Conservation (phyloP, 495 filamentous ascomycete genomes). For the Cercophora sp. region DNA sequence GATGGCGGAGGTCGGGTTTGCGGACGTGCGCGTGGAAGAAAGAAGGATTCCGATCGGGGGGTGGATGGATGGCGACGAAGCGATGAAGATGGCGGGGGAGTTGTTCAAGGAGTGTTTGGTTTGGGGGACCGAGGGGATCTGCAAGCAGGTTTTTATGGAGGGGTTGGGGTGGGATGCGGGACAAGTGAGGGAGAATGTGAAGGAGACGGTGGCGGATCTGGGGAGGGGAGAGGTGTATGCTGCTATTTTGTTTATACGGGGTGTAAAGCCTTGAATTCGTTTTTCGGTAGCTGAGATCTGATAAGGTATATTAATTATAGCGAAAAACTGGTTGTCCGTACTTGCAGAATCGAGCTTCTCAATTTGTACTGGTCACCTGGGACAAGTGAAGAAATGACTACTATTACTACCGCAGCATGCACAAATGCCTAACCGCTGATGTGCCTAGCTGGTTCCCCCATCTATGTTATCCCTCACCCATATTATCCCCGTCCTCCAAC, state of each 20-base stretch:
- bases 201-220: slow-evolving; percentile 6
- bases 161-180: slow-evolving; percentile 18
- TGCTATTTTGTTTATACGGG: neutral
- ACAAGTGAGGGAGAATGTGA: slow-evolving; percentile 4
- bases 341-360: no score
- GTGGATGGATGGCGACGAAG: slow-evolving; percentile 43
- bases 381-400: slow-evolving; percentile 5
- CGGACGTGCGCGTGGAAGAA: slow-evolving; percentile 40
- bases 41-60: slow-evolving; percentile 35
- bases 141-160: slow-evolving; percentile 11
- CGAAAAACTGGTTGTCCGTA: no score
- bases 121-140: slow-evolving; percentile 9
- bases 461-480: slow-evolving; percentile 9
- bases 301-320: no score
- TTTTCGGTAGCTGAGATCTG: no score
- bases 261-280: no score
- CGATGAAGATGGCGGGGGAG: slow-evolving; percentile 8
- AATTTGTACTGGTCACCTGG: neutral
- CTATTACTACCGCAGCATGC: neutral
- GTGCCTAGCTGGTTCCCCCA: slow-evolving; percentile 4
- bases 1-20: slow-evolving; percentile 56
- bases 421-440: neutral
- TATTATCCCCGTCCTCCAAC: slow-evolving; percentile 4
- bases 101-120: slow-evolving; percentile 7
- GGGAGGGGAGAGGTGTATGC: slow-evolving; percentile 8